Conservation (phyloP, 177 flowering plant genomes). For the Vitis hybrid region DNA sequence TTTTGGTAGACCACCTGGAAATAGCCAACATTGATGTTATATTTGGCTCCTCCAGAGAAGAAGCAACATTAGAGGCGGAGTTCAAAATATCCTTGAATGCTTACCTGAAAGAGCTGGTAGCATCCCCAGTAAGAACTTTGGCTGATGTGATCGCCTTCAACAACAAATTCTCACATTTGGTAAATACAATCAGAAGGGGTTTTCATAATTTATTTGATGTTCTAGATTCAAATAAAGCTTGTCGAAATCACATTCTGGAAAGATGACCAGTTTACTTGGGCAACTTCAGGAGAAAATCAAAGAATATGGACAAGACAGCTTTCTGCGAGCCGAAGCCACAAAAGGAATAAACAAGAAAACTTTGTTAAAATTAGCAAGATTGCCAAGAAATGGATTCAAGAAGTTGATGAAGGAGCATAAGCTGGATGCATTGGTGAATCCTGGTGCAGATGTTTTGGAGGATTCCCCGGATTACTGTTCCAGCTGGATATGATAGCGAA, state of each 20-base stretch:
- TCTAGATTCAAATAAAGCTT: background rate
- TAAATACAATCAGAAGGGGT: background rate
- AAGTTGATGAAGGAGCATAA: conserved; percentile 16
- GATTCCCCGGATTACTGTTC: conserved; percentile 19
- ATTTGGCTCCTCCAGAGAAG: background rate
- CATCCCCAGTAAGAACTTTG: conserved; percentile 20
- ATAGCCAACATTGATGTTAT: conserved; percentile 13
- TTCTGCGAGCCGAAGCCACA: conserved; percentile 14
- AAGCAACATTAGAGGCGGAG: conserved; percentile 11
- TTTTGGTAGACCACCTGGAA: conserved; percentile 18
- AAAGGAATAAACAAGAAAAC: conserved; percentile 9
- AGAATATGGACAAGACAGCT: conserved; percentile 20
- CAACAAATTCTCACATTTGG: conserved; percentile 13
- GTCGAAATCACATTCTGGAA: too few species aligned
- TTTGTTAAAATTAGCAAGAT: background rate
- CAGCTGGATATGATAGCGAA: background rate
- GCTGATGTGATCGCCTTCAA: conserved; percentile 25
- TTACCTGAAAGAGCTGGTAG: conserved; percentile 13
- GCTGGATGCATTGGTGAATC: conserved; percentile 21
- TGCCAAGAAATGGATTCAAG: conserved; percentile 16
- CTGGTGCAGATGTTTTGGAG: conserved; percentile 9
- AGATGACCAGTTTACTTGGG: background rate
- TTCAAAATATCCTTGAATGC: conserved; percentile 20
- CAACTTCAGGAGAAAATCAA: conserved; percentile 21
- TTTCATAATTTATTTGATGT: background rate